Evolutionary conservation across 495 filamentous ascomycete genomes (phyloP), one percentile per base, ranked within the genome.

Genomic region (Talaromyces liani): DNA sequence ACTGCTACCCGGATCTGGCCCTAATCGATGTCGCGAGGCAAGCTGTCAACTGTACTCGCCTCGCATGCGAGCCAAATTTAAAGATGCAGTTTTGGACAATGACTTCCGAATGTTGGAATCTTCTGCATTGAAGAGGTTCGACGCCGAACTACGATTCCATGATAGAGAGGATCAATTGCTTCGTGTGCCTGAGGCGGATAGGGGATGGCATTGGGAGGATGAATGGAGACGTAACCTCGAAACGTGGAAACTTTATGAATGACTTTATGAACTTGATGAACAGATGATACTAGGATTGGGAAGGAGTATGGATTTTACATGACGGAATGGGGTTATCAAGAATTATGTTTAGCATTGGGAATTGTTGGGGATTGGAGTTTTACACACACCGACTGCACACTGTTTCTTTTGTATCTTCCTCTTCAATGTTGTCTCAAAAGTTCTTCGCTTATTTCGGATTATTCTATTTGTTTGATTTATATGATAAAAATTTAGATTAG

Each of bases 31-130:
- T 22, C 75, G 80, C 4, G 75, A 84, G 39, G 84, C 81, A 0
- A 81, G 80, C 20, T 94, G 91, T 67, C 88, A 91, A 72, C 75
- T 93, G 6, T 92, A 90, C 65, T 89, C 87, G n/a, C 73, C 80
- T 9, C 82, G 86, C n/a, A 92, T 92, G 87, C 80, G 89, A 47
- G 73, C 78, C 1, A 78, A 87, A 8, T 91, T 91, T 69, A 67
- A 71, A 18, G 77, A 82, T 20, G 86, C 87, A 2, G 82, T 87
- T 57, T 66, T 75, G 62, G 79, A 80, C 18, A 77, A 84, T 53
- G 88, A 92, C 66, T 73, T 84, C 41, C 67, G 70, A 7, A 80
- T 76, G 61, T 69, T 90, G 58, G 70, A 72, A 39, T 67, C 70
- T 62, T 63, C 71, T 25, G 71, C 75, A 2, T 56, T 78, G 64